A percentile compares a stretch with the other conserved stretches of the same genome.
phyloP scores from a whole-genome alignment of 345 rosid species.

The Bruguiera gymnorhiza region DNA sequence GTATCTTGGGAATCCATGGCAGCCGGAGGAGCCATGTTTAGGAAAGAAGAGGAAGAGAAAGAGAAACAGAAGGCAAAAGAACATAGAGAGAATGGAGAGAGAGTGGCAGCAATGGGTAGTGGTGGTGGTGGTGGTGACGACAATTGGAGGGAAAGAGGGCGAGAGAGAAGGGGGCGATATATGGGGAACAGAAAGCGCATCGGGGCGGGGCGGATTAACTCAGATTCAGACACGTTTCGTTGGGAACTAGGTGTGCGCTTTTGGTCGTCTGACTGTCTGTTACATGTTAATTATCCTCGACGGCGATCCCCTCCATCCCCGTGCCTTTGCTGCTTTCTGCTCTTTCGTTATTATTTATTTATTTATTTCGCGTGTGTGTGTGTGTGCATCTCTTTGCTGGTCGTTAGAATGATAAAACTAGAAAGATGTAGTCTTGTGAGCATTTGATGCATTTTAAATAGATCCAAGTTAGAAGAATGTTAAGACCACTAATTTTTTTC shows the following conservation, averaged over 20 bases:
- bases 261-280: neutral
- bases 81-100: slow-evolving; percentile 7
- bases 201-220: slow-evolving; percentile 27
- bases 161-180: slow-evolving; percentile 17
- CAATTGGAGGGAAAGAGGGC: neutral
- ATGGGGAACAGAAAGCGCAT: slow-evolving; percentile 30
- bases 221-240: slow-evolving; percentile 38
- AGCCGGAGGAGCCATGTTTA: slow-evolving; percentile 12
- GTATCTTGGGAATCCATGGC: slow-evolving; percentile 17
- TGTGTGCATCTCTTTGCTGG: too few species aligned
- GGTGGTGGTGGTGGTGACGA: neutral
- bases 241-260: slow-evolving; percentile 24
- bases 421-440: too few species aligned
- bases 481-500: too few species aligned
- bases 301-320: slow-evolving; percentile 45
- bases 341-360: neutral
- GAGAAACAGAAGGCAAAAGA: slow-evolving; percentile 15
- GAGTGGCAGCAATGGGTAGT: slow-evolving; percentile 4
- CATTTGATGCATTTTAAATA: too few species aligned
- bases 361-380: too few species aligned
- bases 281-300: neutral
- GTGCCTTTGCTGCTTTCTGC: neutral
- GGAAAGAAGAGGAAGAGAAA: slow-evolving; percentile 8
- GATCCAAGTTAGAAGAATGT: too few species aligned
- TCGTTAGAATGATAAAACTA: too few species aligned